A percentile compares a stretch with the other conserved stretches of the same genome.
phyloP scores from a whole-genome alignment of 1,284 basidiomycete species.

The Rhodofomes roseus region DNA sequence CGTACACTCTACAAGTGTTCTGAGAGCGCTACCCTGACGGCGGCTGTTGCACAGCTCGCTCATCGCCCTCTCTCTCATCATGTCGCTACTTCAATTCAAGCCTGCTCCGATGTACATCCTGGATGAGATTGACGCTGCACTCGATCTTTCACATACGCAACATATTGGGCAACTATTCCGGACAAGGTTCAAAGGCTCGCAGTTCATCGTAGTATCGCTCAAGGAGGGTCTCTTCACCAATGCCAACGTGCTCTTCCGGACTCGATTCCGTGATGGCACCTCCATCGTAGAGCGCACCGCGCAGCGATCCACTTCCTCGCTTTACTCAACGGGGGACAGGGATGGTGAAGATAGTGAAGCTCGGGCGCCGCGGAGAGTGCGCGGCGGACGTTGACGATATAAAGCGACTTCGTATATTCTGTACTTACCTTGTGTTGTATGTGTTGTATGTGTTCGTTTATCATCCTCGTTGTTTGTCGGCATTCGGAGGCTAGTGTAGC shows the following conservation, averaged over 20 bases:
- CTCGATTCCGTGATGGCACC: slow-evolving; percentile 90
- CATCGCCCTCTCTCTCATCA: slow-evolving; percentile 79
- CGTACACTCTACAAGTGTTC: slow-evolving; percentile 20
- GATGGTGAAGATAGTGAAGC: slow-evolving; percentile 14
- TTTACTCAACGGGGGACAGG: slow-evolving; percentile 28
- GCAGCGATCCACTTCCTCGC: slow-evolving; percentile 49
- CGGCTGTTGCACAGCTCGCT: not conserved
- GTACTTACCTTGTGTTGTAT: not conserved
- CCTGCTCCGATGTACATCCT: slow-evolving; percentile 99
- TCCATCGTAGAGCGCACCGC: slow-evolving; percentile 83
- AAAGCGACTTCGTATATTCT: not conserved
- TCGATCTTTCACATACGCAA: slow-evolving; percentile 94
- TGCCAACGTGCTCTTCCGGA: slow-evolving; percentile 94
- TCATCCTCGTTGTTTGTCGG: no score
- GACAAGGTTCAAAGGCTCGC: slow-evolving; percentile 95
- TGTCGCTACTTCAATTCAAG: slow-evolving; percentile 98
- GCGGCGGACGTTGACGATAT: not conserved
- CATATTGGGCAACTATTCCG: slow-evolving; percentile 97
- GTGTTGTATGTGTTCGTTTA: no score
- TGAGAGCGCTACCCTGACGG: not conserved
- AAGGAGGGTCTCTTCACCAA: slow-evolving; percentile 98
- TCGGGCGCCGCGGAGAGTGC: not conserved
- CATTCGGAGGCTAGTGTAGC: no score
- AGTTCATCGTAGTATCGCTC: slow-evolving; percentile 97
- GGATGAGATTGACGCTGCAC: slow-evolving; percentile 96